phyloP scores from a whole-genome alignment of 441 rosid genomes.

The Metrosideros polymorpha region DNA sequence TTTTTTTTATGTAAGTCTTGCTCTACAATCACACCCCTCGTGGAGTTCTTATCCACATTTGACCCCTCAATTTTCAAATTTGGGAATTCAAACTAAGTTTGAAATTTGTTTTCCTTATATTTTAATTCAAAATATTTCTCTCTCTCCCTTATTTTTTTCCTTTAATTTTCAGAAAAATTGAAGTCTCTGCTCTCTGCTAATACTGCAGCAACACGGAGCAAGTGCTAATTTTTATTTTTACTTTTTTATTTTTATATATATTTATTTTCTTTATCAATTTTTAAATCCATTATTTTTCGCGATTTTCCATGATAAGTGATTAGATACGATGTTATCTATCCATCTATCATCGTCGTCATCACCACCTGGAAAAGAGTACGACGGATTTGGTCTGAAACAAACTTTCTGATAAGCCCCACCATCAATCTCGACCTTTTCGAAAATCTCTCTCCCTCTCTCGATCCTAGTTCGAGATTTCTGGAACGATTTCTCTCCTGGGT shows the following conservation, averaged over 20 bases:
- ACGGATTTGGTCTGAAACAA: not conserved
- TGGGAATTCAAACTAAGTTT: not conserved
- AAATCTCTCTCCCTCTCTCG: not conserved
- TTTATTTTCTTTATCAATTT: not conserved
- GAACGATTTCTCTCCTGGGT: not conserved
- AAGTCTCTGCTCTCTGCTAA: too few relatives aligned
- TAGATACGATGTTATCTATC: not conserved
- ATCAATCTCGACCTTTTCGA: not conserved
- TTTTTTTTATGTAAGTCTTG: not conserved
- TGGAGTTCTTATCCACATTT: not conserved
- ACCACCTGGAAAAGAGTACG: not conserved
- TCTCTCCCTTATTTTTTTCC: not conserved
- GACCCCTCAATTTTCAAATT: not conserved
- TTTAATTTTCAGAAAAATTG: too few relatives aligned
- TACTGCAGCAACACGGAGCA: too few relatives aligned
- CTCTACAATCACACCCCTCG: not conserved
- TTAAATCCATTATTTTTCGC: not conserved
- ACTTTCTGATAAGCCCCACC: not conserved
- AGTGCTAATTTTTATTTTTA: too few relatives aligned
- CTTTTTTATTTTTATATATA: not conserved
- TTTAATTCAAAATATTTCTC: not conserved
- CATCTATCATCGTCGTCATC: not conserved
- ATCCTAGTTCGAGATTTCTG: not conserved
- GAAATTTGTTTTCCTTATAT: not conserved
- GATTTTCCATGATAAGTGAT: not conserved